Conservation (phyloP, 441 rosid genomes). For the Gossypium davidsonii region DNA sequence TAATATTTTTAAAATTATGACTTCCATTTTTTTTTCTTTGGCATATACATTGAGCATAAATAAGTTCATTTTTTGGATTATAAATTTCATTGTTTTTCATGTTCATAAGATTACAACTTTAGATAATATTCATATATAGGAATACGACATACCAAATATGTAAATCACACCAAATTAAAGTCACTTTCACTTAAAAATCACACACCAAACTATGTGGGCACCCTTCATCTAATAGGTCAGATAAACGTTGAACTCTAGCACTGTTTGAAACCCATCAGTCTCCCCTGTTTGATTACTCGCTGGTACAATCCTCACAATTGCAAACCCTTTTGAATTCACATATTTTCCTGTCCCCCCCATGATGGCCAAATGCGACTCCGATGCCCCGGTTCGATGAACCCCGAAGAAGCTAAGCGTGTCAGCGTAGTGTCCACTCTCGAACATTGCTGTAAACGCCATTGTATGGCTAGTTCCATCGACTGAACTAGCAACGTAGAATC, state of each 20-base stretch:
- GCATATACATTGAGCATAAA: too few relatives aligned
- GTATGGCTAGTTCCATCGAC: constrained; percentile 67
- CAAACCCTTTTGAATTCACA: constrained; percentile 57
- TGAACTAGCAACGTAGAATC: constrained; percentile 57
- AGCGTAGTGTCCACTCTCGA: constrained; percentile 45
- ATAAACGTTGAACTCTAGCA: constrained; percentile 44
- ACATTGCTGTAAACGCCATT: constrained; percentile 62
- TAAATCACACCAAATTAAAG: not conserved
- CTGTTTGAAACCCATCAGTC: constrained; percentile 58
- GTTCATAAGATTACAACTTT: not conserved
- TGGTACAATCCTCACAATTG: constrained; percentile 46
- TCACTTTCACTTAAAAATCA: too few relatives aligned
- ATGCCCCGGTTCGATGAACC: constrained; percentile 43
- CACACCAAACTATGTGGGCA: not conserved
- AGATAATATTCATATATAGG: not conserved
- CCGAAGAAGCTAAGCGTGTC: constrained; percentile 65
- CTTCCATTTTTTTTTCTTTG: too few relatives aligned
- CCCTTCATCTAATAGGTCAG: constrained; percentile 31
- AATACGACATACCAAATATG: not conserved
- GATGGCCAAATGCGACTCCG: constrained; percentile 57
- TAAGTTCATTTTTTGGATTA: too few relatives aligned
- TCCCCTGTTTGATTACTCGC: constrained; percentile 41
- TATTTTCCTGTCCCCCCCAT: constrained; percentile 76
- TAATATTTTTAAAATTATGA: too few relatives aligned
- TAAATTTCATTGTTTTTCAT: not conserved